Base-by-base conservation (phyloP, 306 rosid genomes). In the Adenanthera pavonina region DNA sequence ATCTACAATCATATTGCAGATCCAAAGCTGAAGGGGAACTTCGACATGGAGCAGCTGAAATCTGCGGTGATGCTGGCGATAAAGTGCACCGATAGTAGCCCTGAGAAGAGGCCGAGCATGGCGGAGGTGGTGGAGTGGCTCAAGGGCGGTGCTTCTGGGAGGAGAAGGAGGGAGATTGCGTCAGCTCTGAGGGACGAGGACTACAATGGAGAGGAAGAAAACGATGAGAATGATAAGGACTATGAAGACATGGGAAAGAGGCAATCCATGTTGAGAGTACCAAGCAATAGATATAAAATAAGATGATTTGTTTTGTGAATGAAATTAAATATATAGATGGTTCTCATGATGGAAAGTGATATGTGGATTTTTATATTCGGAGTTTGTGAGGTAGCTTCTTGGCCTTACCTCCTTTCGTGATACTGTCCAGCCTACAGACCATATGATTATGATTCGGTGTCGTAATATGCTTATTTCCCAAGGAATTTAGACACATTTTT, bases 21-120 rank as follows among this genome's bases (percentile, higher is more conserved):
- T 81, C 88, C 93, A 44, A 85, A 82, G 75, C 76, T 94, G 84
- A 84, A 88, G 51, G 93, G 92, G 0, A 88, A 86, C 44, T 90
- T 80, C 68, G 84, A 90, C 47, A 19, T 51, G 43, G 84, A 79
- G 2, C 89, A 90, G 16, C 46, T 92, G 73, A 90, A 84, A 82
- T 85, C 72, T 0, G 74, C 84, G 30, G 84, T 86, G 30, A 72
- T 68, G 36, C 15, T 94, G 41, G 97, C 93, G 0, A 62, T 89
- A 75, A 89, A 76, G 80, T 94, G 97, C 79, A 90, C 90, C 0
- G 88, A 89, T 83, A 69, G 56, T 15, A 84, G 51, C 66, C 88
- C 91, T 0, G 90, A 90, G 56, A 88, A 70, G 76, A 62, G 90
- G 60, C 97, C 98, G 0, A 86, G 80, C 60, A 92, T 94, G 94